Base-by-base conservation (phyloP, 352 stramenopile genomes). In the Phytophthora palmivora region DNA sequence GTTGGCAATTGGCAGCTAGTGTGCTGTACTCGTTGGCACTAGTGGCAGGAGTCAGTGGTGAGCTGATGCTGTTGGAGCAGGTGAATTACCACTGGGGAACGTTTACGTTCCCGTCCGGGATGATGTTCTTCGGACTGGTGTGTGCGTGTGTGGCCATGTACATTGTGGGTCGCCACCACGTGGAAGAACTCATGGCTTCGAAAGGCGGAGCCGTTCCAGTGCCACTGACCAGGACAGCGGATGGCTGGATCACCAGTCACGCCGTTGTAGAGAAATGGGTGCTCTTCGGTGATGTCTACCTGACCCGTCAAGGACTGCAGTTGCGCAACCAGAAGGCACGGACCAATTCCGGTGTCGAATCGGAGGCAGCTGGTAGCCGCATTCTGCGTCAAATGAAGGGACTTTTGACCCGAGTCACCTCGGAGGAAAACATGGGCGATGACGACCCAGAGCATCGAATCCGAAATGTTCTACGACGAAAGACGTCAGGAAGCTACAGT, bases 171-270 rank as follows among this genome's bases (percentile, higher is more conserved):
- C 79, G 82, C 18, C 83, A 92, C 37, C 80, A 95, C 52, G 82
- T 95, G 32, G 70, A 89, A 46, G 80, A 92, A 53, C 74, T 95
- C 16, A 93, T 95, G 86, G 86, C 82, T 4, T 87, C 80, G 10
- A 87, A 87, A 32, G 86, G 86, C 1, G 86, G 86, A 15, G 86
- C 86, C 2, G 79, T 95, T 10, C 86, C 86, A 9, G 86, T 95
- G 45, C 84, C 86, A 21, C 66, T 95, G 6, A 93, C 84, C 42
- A 73, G 82, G 6, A 95, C 86, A 26, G 84, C 60, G 16, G 73
- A 90, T 37, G 86, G 84, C 1, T 95, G 86, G 86, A 91, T 95
- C 67, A 95, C 86, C 6, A 87, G 74, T 37, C 84, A 92, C 58
- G 86, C 86, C 0, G 74, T 92, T 8, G 75, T 86, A 6, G 86